phyloP scores from a whole-genome alignment of 2,329 filamentous ascomycete species.

The Aspergillus felis region DNA sequence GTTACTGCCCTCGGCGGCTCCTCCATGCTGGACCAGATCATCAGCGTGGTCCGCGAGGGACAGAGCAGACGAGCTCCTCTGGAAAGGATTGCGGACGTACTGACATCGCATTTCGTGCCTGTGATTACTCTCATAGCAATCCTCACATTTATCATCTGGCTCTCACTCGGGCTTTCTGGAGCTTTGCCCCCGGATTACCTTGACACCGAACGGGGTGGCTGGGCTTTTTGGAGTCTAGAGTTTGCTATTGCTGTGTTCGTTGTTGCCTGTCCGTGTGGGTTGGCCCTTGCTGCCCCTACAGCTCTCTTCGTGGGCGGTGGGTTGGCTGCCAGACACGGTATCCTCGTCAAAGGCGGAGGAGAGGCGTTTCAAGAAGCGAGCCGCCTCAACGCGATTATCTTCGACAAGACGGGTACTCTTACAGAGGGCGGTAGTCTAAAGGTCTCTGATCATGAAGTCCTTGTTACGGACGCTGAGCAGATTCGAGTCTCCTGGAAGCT shows the following conservation, averaged over 20 bases:
- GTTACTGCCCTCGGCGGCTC: constrained; percentile 45
- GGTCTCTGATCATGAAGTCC: constrained; percentile 50
- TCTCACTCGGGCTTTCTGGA: constrained; percentile 43
- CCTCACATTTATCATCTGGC: constrained; percentile 46
- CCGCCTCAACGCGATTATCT: constrained; percentile 71
- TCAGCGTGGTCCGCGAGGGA: constrained; percentile 47
- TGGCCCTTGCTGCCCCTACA: constrained; percentile 80
- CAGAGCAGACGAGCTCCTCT: constrained; percentile 48
- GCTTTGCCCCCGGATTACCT: constrained; percentile 48
- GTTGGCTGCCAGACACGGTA: constrained; percentile 72
- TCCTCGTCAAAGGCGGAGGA: constrained; percentile 78
- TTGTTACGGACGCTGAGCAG: constrained; percentile 31
- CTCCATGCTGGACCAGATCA: constrained; percentile 50
- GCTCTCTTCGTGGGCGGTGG: constrained; percentile 82
- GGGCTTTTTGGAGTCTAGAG: constrained; percentile 55
- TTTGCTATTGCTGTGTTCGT: constrained; percentile 83
- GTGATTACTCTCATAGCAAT: constrained; percentile 47
- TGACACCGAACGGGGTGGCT: constrained; percentile 43
- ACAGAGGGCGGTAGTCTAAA: constrained; percentile 61
- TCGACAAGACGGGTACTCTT: constrained; percentile 85
- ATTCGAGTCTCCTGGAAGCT: constrained; percentile 43
- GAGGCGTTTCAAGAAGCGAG: constrained; percentile 84
- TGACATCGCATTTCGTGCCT: constrained; percentile 49
- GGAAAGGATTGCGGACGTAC: constrained; percentile 44
- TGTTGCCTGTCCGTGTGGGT: constrained; percentile 78